Base-by-base conservation (phyloP, 305 asterid genomes). In the Fraxinus floribunda region DNA sequence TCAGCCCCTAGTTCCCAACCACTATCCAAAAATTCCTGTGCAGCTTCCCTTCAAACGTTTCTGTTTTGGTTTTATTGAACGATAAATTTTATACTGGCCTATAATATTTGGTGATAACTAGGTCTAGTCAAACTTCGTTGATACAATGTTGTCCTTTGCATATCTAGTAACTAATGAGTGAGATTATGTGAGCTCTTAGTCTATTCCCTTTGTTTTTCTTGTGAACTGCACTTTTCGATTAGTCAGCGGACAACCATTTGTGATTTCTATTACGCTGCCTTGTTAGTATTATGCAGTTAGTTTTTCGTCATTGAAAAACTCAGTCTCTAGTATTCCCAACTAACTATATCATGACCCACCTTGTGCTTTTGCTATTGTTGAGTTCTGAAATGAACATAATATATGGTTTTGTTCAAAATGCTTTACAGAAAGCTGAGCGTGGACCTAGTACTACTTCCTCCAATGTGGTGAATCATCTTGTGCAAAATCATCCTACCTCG, bases 381-480 rank as follows among this genome's bases (percentile, higher is more conserved):
- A 38, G 36, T 41, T 30, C 60, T 64, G 76, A 52, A 60, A 52
- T 76, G 60, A 2, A 22, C 35, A 18, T 10, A 22, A 78, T 55
- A 11, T 34, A 22, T 79, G 60, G 5, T 78, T 46, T 81, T 52
- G n/a, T 79, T 70, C 44, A 77, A 68, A 35, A 76, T 81, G 73
- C 78, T 78, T 78, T 73, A 46, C 79, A 87, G 88, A 86, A 78
- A 72, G 79, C 86, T 83, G 84, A 78, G 79, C 75, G 80, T 71
- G 84, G 78, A 78, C 78, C 34, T 34, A 44, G 73, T 49, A n/a
- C 73, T 34, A 80, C 84, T 80, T 46, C 74, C 70, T 75, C 83
- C 78, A 73, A 75, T 57, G 87, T 64, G 64, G 82, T 78, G 80
- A 80, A 76, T 62, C 82, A 70, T 38, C 16, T 74, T 82, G 75